Evolutionary conservation across 2,329 filamentous ascomycete species (phyloP).

Genomic region (Trichoderma sp.): DNA sequence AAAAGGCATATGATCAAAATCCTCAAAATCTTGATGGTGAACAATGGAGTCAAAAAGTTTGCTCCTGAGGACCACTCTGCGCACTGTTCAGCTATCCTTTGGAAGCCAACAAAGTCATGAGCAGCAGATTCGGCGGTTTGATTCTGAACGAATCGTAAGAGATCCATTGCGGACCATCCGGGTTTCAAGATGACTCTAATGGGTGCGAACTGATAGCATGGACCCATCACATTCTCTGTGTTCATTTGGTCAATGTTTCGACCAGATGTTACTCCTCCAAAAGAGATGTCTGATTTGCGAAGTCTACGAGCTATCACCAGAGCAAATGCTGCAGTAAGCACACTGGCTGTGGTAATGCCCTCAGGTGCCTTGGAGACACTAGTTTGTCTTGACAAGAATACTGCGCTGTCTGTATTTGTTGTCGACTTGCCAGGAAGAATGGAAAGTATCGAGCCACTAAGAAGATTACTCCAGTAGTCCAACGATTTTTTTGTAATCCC

Average conservation of each 20-base stretch:
- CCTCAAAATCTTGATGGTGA: constrained; percentile 33
- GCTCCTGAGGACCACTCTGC: constrained; percentile 26
- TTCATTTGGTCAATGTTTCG: constrained; percentile 28
- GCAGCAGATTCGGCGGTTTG: constrained; percentile 31
- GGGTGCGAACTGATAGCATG: constrained; percentile 35
- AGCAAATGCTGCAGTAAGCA: constrained; percentile 34
- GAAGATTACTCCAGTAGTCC: neutral
- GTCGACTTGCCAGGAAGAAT: neutral
- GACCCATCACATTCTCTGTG: constrained; percentile 31
- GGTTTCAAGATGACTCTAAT: constrained; percentile 30
- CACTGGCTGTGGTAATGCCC: constrained; percentile 30
- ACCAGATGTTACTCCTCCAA: constrained; percentile 33
- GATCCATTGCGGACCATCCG: constrained; percentile 27
- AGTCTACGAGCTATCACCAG: constrained; percentile 29
- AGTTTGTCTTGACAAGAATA: neutral
- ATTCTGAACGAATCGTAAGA: constrained; percentile 28
- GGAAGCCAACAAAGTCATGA: constrained; percentile 30
- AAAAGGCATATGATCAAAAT: constrained; percentile 33
- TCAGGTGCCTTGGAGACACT: constrained; percentile 17
- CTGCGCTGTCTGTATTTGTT: neutral
- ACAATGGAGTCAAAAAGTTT: constrained; percentile 32
- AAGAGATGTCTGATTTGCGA: constrained; percentile 28
- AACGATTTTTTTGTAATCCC: neutral
- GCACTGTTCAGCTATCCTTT: constrained; percentile 26
- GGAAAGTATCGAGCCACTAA: neutral